Base-by-base conservation (phyloP, 2,329 filamentous ascomycete species). In the Diaporthe citrichinensis region DNA sequence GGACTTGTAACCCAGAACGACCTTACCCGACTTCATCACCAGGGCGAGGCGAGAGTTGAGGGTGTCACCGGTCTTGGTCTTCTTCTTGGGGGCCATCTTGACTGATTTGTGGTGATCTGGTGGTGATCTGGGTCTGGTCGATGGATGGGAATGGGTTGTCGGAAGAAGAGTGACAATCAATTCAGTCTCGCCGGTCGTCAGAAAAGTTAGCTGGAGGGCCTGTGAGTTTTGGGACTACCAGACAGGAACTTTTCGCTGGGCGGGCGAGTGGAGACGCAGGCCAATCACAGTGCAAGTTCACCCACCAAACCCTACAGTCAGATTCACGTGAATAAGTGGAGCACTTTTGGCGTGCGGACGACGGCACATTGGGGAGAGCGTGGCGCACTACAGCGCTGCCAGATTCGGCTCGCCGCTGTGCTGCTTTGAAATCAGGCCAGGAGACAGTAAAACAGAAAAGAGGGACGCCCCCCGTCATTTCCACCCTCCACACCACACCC, bases 1-100 rank as follows among this genome's bases (percentile, higher is more conserved):
- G 79, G 92, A 94, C 89, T 96, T 96, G 92, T 96, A 96, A 83
- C 95, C 95, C 80, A 98, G 91, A 79, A 92, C 95, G 90, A 98
- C 95, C 87, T 94, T 94, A 83, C 91, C 91, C 79, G 87, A 90
- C 87, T 91, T 92, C 88, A 92, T 90, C 78, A 91, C 90, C 84
- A 91, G 87, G 83, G 89, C 89, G 80, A 91, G 86, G 85, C 89
- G 89, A 84, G 88, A 89, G 87, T 89, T 90, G 86, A 90, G 88
- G 85, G 86, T 94, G 93, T 87, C 92, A 88, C 95, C 93, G 90
- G 96, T 97, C 92, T 94, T 96, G 87, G 86, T 90, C 88, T 94
- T 94, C 92, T 95, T 95, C 84, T 90, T 86, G 71, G 88, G 87
- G 83, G 90, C 90, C 90, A 92, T 94, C 90, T 87, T 90, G 89